Evolutionary conservation across 1,284 basidiomycete species (phyloP).

Genomic region (Butyriboletus appendiculatus): DNA sequence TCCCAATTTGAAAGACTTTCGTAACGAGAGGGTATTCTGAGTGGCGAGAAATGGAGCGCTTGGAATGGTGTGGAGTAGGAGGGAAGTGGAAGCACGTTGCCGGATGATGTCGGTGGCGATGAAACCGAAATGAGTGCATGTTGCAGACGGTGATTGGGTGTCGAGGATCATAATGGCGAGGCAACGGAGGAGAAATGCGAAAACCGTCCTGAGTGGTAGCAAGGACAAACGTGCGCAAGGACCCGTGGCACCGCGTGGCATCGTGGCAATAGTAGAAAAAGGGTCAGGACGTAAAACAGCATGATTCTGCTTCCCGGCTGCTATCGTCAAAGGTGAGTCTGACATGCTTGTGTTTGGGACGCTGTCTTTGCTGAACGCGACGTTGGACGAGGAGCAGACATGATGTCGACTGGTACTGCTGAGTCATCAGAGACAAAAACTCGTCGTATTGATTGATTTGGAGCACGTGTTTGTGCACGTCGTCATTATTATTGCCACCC

Average conservation of each 20-base stretch:
- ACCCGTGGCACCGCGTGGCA: slow-evolving; percentile 35
- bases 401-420: slow-evolving; percentile 15
- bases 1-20: slow-evolving; percentile 20
- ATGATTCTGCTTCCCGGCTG: slow-evolving; percentile 9
- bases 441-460: slow-evolving; percentile 9
- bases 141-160: slow-evolving; percentile 28
- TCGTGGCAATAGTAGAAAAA: slow-evolving; percentile 33
- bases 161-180: slow-evolving; percentile 13
- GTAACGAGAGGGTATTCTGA: too few relatives aligned
- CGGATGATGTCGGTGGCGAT: background rate
- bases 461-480: slow-evolving; percentile 33
- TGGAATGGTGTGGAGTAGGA: background rate
- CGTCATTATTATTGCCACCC: slow-evolving; percentile 23
- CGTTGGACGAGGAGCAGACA: slow-evolving; percentile 1
- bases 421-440: slow-evolving; percentile 26
- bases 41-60: background rate
- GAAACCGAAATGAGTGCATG: slow-evolving; percentile 19
- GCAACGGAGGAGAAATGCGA: slow-evolving; percentile 10
- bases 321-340: slow-evolving; percentile 22
- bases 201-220: slow-evolving; percentile 13
- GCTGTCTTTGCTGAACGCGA: slow-evolving; percentile 15
- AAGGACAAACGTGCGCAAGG: slow-evolving; percentile 37
- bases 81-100: slow-evolving; percentile 24
- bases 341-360: background rate
- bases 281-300: slow-evolving; percentile 15